Evolutionary conservation across 1,139 yeast genomes (phyloP).

Genomic region (Kurtzmaniella natalensis): DNA sequence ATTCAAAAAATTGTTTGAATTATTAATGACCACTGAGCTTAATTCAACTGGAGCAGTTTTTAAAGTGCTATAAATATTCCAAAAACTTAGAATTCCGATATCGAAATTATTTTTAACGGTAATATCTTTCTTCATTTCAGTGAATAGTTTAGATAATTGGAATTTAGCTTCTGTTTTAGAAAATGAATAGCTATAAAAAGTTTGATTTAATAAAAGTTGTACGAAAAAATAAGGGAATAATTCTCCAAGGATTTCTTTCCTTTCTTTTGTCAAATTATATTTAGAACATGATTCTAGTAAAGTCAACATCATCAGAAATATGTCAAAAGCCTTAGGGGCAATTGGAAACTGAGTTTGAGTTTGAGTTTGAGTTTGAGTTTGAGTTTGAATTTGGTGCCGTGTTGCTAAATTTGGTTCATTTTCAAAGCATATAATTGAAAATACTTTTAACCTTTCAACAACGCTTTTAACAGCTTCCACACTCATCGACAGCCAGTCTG

Average conservation of each 20-base stretch:
- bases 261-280: no score
- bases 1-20: neutral
- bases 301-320: no score
- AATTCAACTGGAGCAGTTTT: neutral
- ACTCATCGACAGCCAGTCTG: no score
- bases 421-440: no score
- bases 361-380: no score
- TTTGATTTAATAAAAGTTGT: conserved; percentile 1
- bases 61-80: conserved; percentile 1
- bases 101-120: neutral
- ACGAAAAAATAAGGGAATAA: conserved; percentile 4
- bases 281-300: no score
- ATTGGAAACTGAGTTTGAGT: no score
- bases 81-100: conserved; percentile 4
- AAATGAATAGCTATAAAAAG: neutral
- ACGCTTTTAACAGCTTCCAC: no score
- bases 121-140: neutral
- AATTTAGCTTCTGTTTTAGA: neutral
- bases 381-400: no score
- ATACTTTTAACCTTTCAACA: no score
- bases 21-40: neutral
- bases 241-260: neutral
- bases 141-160: neutral
- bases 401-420: no score
- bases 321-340: no score